Conservation (phyloP, 768 basidiomycete species). For the Kwoniella botswanensis region DNA sequence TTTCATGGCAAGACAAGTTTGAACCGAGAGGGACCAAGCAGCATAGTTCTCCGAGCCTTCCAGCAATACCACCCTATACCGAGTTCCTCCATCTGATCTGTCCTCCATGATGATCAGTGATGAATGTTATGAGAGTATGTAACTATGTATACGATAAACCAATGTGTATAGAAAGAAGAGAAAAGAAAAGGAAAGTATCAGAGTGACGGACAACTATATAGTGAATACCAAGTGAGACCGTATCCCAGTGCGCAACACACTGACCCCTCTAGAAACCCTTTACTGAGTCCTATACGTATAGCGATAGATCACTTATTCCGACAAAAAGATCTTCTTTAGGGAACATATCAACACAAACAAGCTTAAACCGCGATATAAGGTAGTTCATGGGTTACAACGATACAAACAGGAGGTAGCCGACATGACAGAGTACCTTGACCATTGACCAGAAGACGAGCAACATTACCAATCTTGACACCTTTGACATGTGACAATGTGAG, state of each 20-base stretch:
- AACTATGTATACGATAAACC: no score
- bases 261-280: not conserved
- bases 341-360: constrained; percentile 7
- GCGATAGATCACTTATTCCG: not conserved
- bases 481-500: no score
- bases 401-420: no score
- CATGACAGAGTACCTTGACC: no score
- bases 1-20: not conserved
- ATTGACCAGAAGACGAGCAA: not conserved
- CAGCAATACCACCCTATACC: not conserved
- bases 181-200: not conserved
- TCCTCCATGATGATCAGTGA: not conserved
- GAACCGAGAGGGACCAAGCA: not conserved
- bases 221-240: no score
- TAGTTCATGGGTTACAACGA: constrained; percentile 9
- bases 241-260: not conserved
- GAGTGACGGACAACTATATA: no score
- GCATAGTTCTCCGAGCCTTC: not conserved
- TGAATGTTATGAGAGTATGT: not conserved
- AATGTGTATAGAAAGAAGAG: no score
- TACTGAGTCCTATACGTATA: not conserved
- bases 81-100: not conserved
- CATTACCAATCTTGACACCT: constrained; percentile 21
- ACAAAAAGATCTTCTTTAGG: not conserved
- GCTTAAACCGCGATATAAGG: not conserved